Evolutionary conservation across 1,284 basidiomycete species (phyloP).

Genomic region (Inonotus obliquus): DNA sequence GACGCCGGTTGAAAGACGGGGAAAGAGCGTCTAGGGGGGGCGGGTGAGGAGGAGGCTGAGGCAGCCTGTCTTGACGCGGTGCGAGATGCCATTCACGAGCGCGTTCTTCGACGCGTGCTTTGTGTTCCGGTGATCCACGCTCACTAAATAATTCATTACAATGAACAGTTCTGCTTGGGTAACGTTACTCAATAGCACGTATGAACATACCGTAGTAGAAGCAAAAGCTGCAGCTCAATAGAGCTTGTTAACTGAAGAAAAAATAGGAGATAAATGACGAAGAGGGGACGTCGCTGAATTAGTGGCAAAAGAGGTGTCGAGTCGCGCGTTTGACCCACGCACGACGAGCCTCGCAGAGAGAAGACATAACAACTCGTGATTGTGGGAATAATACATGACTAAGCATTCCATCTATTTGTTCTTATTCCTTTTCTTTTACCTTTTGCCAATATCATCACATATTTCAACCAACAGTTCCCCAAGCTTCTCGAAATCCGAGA

Average conservation of each 20-base stretch:
- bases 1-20: constrained; percentile 12
- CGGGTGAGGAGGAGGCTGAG: constrained; percentile 14
- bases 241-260: background rate
- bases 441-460: constrained; percentile 31
- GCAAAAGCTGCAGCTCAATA: background rate
- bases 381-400: background rate
- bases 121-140: constrained; percentile 15
- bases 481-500: constrained; percentile 50
- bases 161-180: background rate
- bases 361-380: background rate
- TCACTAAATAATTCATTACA: background rate
- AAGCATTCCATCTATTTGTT: background rate
- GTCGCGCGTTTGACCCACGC: background rate
- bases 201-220: background rate
- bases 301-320: background rate
- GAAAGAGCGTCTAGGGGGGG: constrained; percentile 4
- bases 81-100: constrained; percentile 18
- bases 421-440: background rate
- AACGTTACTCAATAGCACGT: background rate
- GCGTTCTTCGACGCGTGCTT: constrained; percentile 15
- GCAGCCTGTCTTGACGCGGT: constrained; percentile 3
- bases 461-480: constrained; percentile 37
- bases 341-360: background rate
- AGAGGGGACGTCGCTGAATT: background rate
- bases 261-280: background rate